Conservation (phyloP, 1,139 yeast genomes). For the Wickerhamomyces sp. region DNA sequence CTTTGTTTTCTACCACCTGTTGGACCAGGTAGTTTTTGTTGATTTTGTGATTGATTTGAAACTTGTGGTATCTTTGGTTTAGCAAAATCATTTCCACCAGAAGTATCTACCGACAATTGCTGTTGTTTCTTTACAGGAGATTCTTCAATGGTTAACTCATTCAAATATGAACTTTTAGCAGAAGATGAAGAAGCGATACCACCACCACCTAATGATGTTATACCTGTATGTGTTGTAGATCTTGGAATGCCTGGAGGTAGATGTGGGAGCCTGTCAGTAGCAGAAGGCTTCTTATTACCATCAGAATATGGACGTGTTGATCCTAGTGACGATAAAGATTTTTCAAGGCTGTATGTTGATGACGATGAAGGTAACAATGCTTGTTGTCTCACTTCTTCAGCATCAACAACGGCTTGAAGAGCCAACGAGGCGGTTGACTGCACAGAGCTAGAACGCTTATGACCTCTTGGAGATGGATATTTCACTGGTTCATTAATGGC, state of each 20-base stretch:
- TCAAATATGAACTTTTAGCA: slow-evolving; percentile 8
- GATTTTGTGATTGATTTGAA: slow-evolving; percentile 11
- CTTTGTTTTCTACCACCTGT: slow-evolving; percentile 54
- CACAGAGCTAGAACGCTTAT: slow-evolving; percentile 30
- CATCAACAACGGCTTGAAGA: slow-evolving; percentile 62
- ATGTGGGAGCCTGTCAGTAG: slow-evolving; percentile 3
- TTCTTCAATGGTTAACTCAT: slow-evolving; percentile 37
- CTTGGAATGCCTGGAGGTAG: slow-evolving; percentile 31
- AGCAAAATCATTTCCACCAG: slow-evolving; percentile 10
- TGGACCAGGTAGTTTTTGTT: slow-evolving; percentile 23
- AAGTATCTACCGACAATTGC: slow-evolving; percentile 2
- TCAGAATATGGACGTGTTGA: slow-evolving; percentile 12
- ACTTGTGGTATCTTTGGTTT: slow-evolving; percentile 22
- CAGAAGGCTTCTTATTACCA: slow-evolving; percentile 11
- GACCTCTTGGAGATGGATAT: slow-evolving; percentile 14
- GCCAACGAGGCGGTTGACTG: slow-evolving; percentile 52
- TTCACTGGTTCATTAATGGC: slow-evolving; percentile 20
- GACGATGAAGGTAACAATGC: slow-evolving; percentile 28
- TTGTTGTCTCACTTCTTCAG: slow-evolving; percentile 37
- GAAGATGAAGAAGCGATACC: too few relatives aligned
- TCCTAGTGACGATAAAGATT: not conserved
- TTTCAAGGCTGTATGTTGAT: slow-evolving; percentile 23
- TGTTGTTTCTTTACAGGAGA: slow-evolving; percentile 31
- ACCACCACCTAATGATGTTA: slow-evolving; percentile 13
- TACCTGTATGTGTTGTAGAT: slow-evolving; percentile 40